Conservation (phyloP, 2,329 filamentous ascomycete species). For the Fusarium cicatricum region DNA sequence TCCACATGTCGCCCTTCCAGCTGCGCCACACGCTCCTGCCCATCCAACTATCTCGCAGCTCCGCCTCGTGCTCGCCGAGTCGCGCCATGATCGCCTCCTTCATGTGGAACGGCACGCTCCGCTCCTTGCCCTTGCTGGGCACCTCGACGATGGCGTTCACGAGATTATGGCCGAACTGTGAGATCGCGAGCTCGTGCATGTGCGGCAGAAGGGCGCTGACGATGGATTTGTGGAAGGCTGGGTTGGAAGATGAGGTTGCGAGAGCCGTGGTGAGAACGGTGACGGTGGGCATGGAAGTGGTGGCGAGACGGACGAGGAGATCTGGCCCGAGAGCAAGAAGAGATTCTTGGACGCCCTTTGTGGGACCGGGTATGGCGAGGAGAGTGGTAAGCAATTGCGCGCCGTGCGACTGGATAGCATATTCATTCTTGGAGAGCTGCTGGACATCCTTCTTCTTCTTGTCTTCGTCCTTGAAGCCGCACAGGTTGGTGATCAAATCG, state of each 20-base stretch:
- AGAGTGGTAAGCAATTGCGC: slow-evolving; percentile 84
- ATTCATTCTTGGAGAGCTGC: slow-evolving; percentile 63
- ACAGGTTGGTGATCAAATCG: slow-evolving; percentile 59
- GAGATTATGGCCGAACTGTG: slow-evolving; percentile 61
- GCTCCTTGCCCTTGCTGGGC: slow-evolving; percentile 58
- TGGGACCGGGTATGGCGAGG: slow-evolving; percentile 76
- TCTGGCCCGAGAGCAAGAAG: slow-evolving; percentile 66
- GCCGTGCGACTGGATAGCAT: slow-evolving; percentile 70
- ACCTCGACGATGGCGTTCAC: slow-evolving; percentile 58
- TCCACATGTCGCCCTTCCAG: slow-evolving; percentile 68
- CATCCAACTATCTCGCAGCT: slow-evolving; percentile 61
- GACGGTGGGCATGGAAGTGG: slow-evolving; percentile 57
- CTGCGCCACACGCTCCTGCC: slow-evolving; percentile 65
- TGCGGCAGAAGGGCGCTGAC: slow-evolving; percentile 58
- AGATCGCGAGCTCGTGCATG: slow-evolving; percentile 56
- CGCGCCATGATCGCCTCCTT: slow-evolving; percentile 63
- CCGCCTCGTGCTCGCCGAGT: slow-evolving; percentile 57
- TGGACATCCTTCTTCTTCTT: slow-evolving; percentile 49
- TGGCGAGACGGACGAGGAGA: slow-evolving; percentile 71
- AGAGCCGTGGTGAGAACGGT: slow-evolving; percentile 61
- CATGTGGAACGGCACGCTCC: slow-evolving; percentile 63
- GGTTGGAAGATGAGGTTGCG: slow-evolving; percentile 55
- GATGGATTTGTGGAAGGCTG: slow-evolving; percentile 64
- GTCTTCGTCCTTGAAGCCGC: slow-evolving; percentile 52
- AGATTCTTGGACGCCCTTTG: slow-evolving; percentile 77